Conservation (phyloP, 208 protist species). For the Trypanosoma rangeli region DNA sequence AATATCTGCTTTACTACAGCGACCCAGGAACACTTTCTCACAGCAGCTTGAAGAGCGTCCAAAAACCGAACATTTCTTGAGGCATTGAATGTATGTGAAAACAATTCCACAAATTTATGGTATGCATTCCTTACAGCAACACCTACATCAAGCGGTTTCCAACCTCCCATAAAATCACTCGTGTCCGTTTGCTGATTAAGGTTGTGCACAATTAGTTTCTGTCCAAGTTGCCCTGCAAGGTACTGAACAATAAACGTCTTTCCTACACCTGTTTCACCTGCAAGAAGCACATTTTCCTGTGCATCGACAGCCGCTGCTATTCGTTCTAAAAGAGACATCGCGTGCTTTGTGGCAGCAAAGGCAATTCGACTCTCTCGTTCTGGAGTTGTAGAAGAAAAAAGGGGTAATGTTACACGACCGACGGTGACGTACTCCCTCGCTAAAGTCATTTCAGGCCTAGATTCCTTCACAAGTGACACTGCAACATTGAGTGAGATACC, state of each 20-base stretch:
- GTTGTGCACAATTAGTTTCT: conserved; percentile 97
- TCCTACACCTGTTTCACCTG: conserved; percentile 99
- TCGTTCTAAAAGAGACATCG: conserved; percentile 95
- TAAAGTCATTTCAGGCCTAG: conserved; percentile 60
- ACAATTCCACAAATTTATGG: conserved; percentile 91
- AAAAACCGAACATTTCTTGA: conserved; percentile 85
- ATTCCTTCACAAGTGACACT: conserved; percentile 61
- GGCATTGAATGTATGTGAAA: conserved; percentile 93
- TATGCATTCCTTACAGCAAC: conserved; percentile 69
- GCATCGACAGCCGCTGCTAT: conserved; percentile 90
- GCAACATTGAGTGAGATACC: conserved; percentile 64
- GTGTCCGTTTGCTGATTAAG: conserved; percentile 99
- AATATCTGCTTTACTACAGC: conserved; percentile 63
- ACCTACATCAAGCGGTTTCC: conserved; percentile 97
- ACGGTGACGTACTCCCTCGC: conserved; percentile 49
- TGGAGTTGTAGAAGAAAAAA: conserved; percentile 34
- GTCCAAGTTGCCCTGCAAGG: conserved; percentile 86
- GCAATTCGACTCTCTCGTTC: conserved; percentile 62
- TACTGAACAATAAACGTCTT: conserved; percentile 94
- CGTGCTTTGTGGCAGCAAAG: conserved; percentile 95
- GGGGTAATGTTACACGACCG: conserved; percentile 57
- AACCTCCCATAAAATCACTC: conserved; percentile 99
- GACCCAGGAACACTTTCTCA: conserved; percentile 69
- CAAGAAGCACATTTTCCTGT: conserved; percentile 96
- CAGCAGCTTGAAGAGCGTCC: conserved; percentile 49